Evolutionary conservation across 1,284 basidiomycete species (phyloP).

Genomic region (Rhizoctonia solani): DNA sequence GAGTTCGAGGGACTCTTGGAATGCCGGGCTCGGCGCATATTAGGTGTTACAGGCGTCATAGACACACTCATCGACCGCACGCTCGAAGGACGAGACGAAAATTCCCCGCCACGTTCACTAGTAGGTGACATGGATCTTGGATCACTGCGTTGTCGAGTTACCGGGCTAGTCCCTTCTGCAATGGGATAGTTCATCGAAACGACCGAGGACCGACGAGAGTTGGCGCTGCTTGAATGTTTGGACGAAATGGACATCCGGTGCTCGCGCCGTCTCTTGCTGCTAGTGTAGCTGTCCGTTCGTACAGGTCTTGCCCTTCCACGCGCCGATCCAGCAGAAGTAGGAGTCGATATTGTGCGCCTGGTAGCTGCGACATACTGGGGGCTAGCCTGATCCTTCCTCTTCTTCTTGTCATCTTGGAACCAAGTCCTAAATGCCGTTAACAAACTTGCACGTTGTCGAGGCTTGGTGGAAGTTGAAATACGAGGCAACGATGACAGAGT

Average conservation of each 20-base stretch:
- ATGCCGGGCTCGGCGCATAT: conserved; percentile 53
- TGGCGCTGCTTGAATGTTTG: conserved; percentile 78
- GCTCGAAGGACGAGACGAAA: conserved; percentile 72
- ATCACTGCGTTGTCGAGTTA: conserved; percentile 51
- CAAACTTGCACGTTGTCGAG: conserved; percentile 67
- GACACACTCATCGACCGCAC: conserved; percentile 71
- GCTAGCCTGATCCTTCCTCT: conserved; percentile 57
- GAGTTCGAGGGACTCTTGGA: conserved; percentile 74
- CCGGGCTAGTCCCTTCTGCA: conserved; percentile 60
- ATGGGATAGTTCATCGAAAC: conserved; percentile 60
- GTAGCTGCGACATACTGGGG: conserved; percentile 1
- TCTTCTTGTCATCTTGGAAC: conserved; percentile 74
- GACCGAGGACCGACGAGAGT: conserved; percentile 72
- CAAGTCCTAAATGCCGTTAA: conserved; percentile 73
- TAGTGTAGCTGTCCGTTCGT: conserved; percentile 14
- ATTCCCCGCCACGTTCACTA: conserved; percentile 74
- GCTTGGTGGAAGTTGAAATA: conserved; percentile 40
- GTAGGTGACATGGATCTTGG: conserved; percentile 69
- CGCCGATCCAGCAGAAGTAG: conserved; percentile 9
- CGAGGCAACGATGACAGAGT: conserved; percentile 27
- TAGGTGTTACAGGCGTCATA: conserved; percentile 44
- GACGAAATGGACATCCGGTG: conserved; percentile 54
- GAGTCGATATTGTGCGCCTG: not conserved
- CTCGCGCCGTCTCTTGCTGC: conserved; percentile 31
- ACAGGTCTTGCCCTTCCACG: not conserved